Evolutionary conservation across 345 rosid species (phyloP).

Genomic region (Lenwebbia sp.): DNA sequence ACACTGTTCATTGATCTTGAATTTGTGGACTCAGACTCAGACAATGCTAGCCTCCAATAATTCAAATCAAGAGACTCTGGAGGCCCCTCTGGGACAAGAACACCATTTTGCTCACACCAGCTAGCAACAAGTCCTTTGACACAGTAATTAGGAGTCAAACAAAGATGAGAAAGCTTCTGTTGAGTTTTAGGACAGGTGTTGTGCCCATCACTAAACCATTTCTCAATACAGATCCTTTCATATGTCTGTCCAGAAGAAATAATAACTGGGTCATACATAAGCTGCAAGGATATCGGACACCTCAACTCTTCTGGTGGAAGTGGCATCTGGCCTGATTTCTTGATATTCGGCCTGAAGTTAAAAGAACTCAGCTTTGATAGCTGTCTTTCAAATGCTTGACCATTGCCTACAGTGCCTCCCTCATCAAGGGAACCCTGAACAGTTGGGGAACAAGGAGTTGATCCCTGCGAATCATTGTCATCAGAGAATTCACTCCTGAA

Average conservation of each 20-base stretch:
- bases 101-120: conserved; percentile 94
- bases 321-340: conserved; percentile 62
- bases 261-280: conserved; percentile 95
- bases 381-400: conserved; percentile 65
- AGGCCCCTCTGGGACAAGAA: conserved; percentile 59
- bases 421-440: conserved; percentile 46
- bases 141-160: conserved; percentile 94
- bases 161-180: conserved; percentile 75
- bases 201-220: conserved; percentile 94
- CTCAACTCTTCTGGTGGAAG: conserved; percentile 93
- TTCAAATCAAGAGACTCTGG: conserved; percentile 85
- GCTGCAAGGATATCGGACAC: conserved; percentile 93
- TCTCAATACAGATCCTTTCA: conserved; percentile 89
- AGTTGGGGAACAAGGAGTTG: conserved; percentile 86
- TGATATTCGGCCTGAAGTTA: conserved; percentile 40
- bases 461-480: conserved; percentile 88
- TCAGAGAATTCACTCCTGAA: conserved; percentile 76
- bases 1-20: conserved; percentile 48
- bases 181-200: conserved; percentile 91
- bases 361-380: conserved; percentile 75
- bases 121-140: conserved; percentile 91
- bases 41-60: conserved; percentile 77
- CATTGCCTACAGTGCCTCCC: conserved; percentile 17
- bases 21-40: conserved; percentile 53
- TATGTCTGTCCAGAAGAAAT: conserved; percentile 98